A percentile compares a stretch with the other conserved stretches of the same genome.
phyloP scores from a whole-genome alignment of 768 basidiomycete genomes.

The Trametes maxima region DNA sequence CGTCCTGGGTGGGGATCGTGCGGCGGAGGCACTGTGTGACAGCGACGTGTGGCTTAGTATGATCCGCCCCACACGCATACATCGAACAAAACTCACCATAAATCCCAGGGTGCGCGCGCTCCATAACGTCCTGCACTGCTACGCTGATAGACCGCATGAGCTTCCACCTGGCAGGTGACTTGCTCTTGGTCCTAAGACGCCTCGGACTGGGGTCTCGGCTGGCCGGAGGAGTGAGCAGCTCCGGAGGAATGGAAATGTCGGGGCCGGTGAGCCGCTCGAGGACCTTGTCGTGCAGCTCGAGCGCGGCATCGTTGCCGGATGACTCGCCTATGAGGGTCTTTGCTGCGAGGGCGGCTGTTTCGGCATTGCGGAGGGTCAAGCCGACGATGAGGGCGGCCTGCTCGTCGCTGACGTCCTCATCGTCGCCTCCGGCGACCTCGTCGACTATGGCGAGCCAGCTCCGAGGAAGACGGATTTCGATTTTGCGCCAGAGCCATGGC shows the following conservation, averaged over 20 bases:
- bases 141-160: conserved; percentile 78
- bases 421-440: conserved; percentile 73
- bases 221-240: conserved; percentile 75
- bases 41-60: neutral
- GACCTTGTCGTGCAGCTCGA: conserved; percentile 61
- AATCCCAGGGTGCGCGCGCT: conserved; percentile 62
- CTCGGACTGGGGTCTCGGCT: conserved; percentile 85
- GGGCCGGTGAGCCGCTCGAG: conserved; percentile 60
- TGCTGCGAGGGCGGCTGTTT: conserved; percentile 60
- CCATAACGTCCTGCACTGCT: conserved; percentile 73
- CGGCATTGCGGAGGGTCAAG: conserved; percentile 66
- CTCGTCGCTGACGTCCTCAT: conserved; percentile 47
- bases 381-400: conserved; percentile 66
- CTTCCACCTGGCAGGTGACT: conserved; percentile 84
- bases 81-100: conserved; percentile 54
- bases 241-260: conserved; percentile 70
- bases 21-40: conserved; percentile 59
- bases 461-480: conserved; percentile 83
- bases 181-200: conserved; percentile 73
- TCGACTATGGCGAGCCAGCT: conserved; percentile 84
- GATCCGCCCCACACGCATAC: conserved; percentile 5
- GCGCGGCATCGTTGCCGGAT: conserved; percentile 43
- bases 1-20: conserved; percentile 75
- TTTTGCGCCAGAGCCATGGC: conserved; percentile 83
- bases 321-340: conserved; percentile 36